phyloP scores from a whole-genome alignment of 176 grass and related monocot genomes.

The Microstegium vimineum region DNA sequence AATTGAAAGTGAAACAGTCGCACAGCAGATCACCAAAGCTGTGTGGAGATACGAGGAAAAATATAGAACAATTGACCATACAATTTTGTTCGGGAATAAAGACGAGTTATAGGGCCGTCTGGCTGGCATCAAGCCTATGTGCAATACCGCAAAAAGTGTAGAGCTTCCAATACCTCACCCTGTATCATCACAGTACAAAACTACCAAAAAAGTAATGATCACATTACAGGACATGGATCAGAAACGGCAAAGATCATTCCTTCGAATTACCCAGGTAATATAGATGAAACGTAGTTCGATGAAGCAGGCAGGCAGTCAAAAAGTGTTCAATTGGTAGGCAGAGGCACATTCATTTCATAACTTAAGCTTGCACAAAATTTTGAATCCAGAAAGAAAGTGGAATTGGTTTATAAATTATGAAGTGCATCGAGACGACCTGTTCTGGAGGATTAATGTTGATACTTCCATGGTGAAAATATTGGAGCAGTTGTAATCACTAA shows the following conservation, averaged over 20 bases:
- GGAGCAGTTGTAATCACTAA: neutral
- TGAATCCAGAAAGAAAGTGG: neutral
- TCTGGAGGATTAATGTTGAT: neutral
- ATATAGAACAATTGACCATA: constrained; percentile 16
- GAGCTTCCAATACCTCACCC: neutral
- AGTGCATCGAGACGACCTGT: neutral
- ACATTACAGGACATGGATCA: neutral
- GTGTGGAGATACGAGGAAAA: neutral
- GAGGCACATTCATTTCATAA: neutral
- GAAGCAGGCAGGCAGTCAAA: neutral
- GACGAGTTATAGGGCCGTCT: neutral
- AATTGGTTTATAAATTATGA: neutral
- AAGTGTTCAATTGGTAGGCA: neutral
- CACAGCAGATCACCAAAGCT: neutral
- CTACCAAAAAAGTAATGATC: neutral
- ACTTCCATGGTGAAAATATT: neutral
- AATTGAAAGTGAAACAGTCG: neutral
- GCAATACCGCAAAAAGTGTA: neutral
- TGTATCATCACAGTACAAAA: neutral
- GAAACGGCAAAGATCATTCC: neutral
- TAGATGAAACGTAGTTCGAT: neutral
- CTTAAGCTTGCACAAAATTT: neutral
- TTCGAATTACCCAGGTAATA: neutral
- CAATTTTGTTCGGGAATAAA: neutral
- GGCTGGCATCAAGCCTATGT: neutral